Percentiles rank a stretch among this genome's conserved stretches.
These are phyloP conservation scores for Podaxis sp. DNA, from an alignment of 768 basidiomycete species.

Conservation along the genomic window DNA sequence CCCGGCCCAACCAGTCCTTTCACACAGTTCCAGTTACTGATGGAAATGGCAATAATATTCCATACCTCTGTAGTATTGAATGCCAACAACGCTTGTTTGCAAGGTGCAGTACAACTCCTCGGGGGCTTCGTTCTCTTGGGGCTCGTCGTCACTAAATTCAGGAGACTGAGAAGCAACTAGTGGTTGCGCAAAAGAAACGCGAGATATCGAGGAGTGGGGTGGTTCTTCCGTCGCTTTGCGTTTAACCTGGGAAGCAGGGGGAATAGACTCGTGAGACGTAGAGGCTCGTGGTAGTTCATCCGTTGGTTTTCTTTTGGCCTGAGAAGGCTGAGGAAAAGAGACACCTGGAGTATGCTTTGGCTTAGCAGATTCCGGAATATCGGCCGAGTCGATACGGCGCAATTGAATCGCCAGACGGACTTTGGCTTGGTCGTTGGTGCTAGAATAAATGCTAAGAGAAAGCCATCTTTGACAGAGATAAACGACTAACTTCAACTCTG, in stretches of 20 bases:
- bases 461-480: neutral
- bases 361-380: slow-evolving; percentile 51
- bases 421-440: slow-evolving; percentile 60
- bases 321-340: slow-evolving; percentile 12
- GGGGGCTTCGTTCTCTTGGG: slow-evolving; percentile 40
- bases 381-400: slow-evolving; percentile 52
- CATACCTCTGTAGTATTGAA: slow-evolving; percentile 78
- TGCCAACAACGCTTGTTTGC: slow-evolving; percentile 68
- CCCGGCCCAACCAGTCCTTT: slow-evolving; percentile 77
- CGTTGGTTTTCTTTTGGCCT: slow-evolving; percentile 13
- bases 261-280: neutral
- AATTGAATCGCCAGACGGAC: slow-evolving; percentile 56
- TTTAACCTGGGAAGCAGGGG: slow-evolving; percentile 11
- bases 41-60: slow-evolving; percentile 2
- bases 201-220: neutral
- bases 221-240: slow-evolving; percentile 8
- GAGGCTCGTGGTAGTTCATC: neutral
- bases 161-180: neutral
- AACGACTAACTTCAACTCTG: slow-evolving; percentile 43
- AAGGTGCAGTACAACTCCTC: slow-evolving; percentile 71
- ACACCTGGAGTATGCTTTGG: neutral
- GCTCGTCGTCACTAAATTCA: slow-evolving; percentile 41
- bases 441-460: slow-evolving; percentile 21
- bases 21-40: slow-evolving; percentile 10
- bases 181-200: neutral